Base-by-base conservation (phyloP, 495 filamentous ascomycete species). In the Poronia punctata region DNA sequence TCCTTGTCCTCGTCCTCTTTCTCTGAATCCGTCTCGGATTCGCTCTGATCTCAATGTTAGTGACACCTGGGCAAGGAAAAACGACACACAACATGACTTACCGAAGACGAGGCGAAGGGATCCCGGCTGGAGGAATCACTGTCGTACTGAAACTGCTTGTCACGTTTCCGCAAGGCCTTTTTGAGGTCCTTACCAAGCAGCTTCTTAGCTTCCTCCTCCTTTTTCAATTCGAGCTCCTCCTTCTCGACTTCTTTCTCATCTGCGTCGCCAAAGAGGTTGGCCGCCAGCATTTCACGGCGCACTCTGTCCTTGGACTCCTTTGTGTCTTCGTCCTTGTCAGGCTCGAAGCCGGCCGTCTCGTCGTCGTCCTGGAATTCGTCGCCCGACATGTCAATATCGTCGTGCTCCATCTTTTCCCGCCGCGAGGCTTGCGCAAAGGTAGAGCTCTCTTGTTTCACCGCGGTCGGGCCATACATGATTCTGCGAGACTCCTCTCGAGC, bases 301-400 rank as follows among this genome's bases (percentile, higher is more conserved):
- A 97, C 83, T 45, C 80, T 74, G 38, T 82, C 80, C 50, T 90
- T 82, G 3, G 88, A 77, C n/a, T 86, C 83, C 56, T 95, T 96
- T 1, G 77, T 67, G 28, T 95, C 88, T 45, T 93, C 86, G 37
- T 95, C 87, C 32, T 78, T 65, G 7, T 88, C 84, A 39, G 81
- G 80, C 55, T 93, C 86, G 28, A 93, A 73, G 37, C 68, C 68
- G 9, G 86, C 82, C 31, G 80, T 76, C 54, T 96, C 92, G 54
- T 98, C 92, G 53, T 98, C 92, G 53, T 97, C 59, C 30, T 62
- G 59, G 10, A 62, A 62, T 33, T 70, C 66, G 30, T 64, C 60
- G 15, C 64, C 71, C 16, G 77, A 78, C 40, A 82, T 65, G 27
- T 84, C 81, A 3, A 76, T 60, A 27, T 75, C 71, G 35, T 78